Percentiles rank a stretch among this genome's conserved stretches.
These are phyloP conservation scores for Sambucus nigra DNA, from an alignment of 129 eudicot genomes.

Conservation along the genomic window DNA sequence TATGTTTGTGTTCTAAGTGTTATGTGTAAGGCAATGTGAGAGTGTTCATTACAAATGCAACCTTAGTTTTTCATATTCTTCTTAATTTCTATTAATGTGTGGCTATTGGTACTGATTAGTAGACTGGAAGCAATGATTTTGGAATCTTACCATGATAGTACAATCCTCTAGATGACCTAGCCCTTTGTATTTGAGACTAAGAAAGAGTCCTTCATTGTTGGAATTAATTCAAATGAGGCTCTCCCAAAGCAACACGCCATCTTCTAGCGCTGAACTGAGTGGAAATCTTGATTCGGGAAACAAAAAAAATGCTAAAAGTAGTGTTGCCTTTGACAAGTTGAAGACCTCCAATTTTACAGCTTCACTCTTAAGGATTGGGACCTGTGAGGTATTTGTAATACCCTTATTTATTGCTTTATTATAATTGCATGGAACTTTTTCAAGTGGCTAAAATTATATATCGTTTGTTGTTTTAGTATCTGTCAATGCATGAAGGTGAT, in stretches of 20 bases:
- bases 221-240: constrained; percentile 52
- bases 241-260: constrained; percentile 19
- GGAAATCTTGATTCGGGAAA: constrained; percentile 17
- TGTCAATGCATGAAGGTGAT: constrained; percentile 56
- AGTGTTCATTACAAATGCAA: no score
- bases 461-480: constrained; percentile 56
- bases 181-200: constrained; percentile 63
- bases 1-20: no score
- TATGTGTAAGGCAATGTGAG: no score
- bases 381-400: constrained; percentile 62
- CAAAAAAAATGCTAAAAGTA: constrained; percentile 24
- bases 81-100: not conserved
- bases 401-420: no score
- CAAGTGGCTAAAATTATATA: constrained; percentile 10
- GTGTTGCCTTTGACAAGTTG: constrained; percentile 39
- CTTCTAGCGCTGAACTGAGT: constrained; percentile 2
- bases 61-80: no score
- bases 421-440: not conserved
- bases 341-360: constrained; percentile 82
- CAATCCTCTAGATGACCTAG: constrained; percentile 54
- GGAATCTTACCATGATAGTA: constrained; percentile 17
- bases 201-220: constrained; percentile 51
- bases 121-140: constrained; percentile 26
- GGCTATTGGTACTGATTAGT: constrained; percentile 12
- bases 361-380: constrained; percentile 50